Evolutionary conservation across 169 alveolate genomes (phyloP).

Genomic region (Blepharisma undulans): DNA sequence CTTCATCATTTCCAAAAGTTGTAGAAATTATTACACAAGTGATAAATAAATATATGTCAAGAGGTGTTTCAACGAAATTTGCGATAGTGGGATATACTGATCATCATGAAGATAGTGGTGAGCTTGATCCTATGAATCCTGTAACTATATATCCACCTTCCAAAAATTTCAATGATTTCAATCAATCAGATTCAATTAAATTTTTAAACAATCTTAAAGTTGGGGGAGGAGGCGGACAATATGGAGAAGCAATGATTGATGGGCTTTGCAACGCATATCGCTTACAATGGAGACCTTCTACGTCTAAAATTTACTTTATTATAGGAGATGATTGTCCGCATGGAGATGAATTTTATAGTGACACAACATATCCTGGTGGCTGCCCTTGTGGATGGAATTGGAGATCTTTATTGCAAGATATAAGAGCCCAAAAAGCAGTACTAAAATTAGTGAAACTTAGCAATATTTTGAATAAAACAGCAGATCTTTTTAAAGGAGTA

Average conservation of each 20-base stretch:
- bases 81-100: conserved; percentile 50
- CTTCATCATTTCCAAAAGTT: background rate
- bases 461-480: conserved; percentile 1
- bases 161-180: background rate
- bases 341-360: conserved; percentile 34
- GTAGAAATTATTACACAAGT: background rate
- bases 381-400: conserved; percentile 48
- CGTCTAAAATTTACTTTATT: conserved; percentile 27
- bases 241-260: conserved; percentile 52
- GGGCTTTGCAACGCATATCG: conserved; percentile 28
- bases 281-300: background rate
- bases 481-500: background rate
- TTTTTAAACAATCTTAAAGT: conserved; percentile 11
- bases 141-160: background rate
- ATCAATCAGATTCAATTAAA: background rate
- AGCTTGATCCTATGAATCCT: conserved; percentile 1
- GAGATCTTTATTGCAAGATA: background rate
- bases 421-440: background rate
- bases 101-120: conserved; percentile 8
- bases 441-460: background rate
- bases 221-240: conserved; percentile 46
- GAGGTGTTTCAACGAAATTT: background rate
- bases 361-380: conserved; percentile 7
- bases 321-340: conserved; percentile 54
- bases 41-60: background rate